Percentiles rank a stretch among this genome's conserved stretches.
phyloP scores from a whole-genome alignment of 2,329 filamentous ascomycete genomes.

The Didymella pinodella region DNA sequence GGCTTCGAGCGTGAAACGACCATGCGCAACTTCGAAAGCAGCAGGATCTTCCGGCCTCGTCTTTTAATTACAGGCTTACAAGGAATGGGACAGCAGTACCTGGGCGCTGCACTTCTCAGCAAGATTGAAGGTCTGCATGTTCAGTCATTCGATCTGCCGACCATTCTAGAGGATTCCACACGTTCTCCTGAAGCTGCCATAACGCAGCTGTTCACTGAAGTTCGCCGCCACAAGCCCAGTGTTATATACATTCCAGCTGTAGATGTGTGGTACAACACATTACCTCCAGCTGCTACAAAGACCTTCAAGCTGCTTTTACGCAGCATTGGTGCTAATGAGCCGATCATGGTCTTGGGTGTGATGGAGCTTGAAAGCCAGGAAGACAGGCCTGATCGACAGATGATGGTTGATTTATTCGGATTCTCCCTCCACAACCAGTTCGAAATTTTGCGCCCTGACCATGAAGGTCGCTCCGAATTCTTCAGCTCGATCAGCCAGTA shows the following conservation, averaged over 20 bases:
- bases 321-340: conserved; percentile 87
- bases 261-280: conserved; percentile 81
- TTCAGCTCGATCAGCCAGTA: conserved; percentile 79
- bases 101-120: conserved; percentile 84
- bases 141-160: conserved; percentile 91
- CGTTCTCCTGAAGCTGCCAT: conserved; percentile 87
- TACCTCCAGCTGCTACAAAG: conserved; percentile 71
- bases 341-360: conserved; percentile 86
- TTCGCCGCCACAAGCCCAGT: conserved; percentile 92
- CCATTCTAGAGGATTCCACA: conserved; percentile 81
- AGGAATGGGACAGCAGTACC: conserved; percentile 94
- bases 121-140: conserved; percentile 94
- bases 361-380: conserved; percentile 73
- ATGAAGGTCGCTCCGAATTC: conserved; percentile 76
- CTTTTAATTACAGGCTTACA: conserved; percentile 80
- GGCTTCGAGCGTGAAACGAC: conserved; percentile 86
- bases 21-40: conserved; percentile 77
- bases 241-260: conserved; percentile 94
- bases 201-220: conserved; percentile 88
- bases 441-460: conserved; percentile 71
- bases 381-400: conserved; percentile 61
- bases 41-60: conserved; percentile 86
- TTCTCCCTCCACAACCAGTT: conserved; percentile 82
- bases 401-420: conserved; percentile 83
- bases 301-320: conserved; percentile 85